These are phyloP conservation scores for Fraxinus angustifolia DNA, from an alignment of 305 asterid species.

Conservation along the genomic window DNA sequence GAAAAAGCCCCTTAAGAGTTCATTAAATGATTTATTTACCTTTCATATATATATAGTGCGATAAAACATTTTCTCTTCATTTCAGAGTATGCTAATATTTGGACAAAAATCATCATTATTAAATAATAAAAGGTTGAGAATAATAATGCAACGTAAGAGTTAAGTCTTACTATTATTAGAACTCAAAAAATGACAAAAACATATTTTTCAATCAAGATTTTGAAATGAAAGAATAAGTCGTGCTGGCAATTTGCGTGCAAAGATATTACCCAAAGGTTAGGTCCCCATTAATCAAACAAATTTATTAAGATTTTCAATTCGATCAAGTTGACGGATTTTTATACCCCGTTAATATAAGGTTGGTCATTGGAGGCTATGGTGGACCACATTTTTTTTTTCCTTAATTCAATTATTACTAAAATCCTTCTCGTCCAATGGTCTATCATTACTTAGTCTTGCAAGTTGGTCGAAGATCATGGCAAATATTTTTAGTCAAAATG, in stretches of 20 bases:
- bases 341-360: background rate
- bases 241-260: background rate
- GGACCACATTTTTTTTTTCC: background rate
- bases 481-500: background rate
- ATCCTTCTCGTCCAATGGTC: background rate
- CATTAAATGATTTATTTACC: background rate
- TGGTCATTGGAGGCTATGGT: background rate
- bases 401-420: background rate
- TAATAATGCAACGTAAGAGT: too few species aligned
- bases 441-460: background rate
- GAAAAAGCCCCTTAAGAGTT: background rate
- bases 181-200: background rate
- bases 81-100: too few species aligned
- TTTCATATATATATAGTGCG: background rate
- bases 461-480: background rate
- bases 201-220: background rate
- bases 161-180: too few species aligned
- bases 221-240: background rate
- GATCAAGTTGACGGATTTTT: background rate
- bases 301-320: background rate
- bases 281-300: background rate
- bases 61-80: background rate
- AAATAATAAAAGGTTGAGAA: too few species aligned
- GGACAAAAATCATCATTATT: background rate
- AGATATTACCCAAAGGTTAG: background rate